phyloP scores from a whole-genome alignment of 805 yeast genomes.

The Starmerella bombi region DNA sequence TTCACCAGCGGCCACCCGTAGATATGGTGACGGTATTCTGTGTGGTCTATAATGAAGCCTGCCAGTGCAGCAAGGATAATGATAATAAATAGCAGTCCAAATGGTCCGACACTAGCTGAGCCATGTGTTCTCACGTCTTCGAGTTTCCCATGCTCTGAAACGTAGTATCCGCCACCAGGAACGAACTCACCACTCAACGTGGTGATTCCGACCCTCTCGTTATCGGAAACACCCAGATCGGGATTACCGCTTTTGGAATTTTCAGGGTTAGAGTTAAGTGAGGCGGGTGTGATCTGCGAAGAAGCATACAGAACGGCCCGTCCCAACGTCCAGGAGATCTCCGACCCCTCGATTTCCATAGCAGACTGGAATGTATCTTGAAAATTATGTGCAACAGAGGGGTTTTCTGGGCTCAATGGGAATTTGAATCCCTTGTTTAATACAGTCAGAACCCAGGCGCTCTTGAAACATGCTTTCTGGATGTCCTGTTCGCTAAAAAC shows the following conservation, averaged over 20 bases:
- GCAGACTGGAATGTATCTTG: slow-evolving; percentile 68
- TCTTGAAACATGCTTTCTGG: slow-evolving; percentile 78
- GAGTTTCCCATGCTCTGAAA: background rate
- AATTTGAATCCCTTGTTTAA: slow-evolving; percentile 85
- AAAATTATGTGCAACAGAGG: slow-evolving; percentile 24
- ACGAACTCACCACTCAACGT: slow-evolving; percentile 14
- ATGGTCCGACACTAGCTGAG: background rate
- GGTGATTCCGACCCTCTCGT: slow-evolving; percentile 23
- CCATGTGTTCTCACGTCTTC: too few species aligned
- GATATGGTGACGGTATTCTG: background rate
- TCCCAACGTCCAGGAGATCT: slow-evolving; percentile 92
- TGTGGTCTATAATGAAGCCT: background rate
- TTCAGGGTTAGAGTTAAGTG: too few species aligned
- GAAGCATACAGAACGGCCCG: slow-evolving; percentile 73
- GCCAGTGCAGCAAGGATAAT: background rate
- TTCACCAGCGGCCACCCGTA: background rate
- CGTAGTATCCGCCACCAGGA: slow-evolving; percentile 21
- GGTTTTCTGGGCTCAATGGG: slow-evolving; percentile 35
- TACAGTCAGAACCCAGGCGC: slow-evolving; percentile 83
- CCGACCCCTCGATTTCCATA: slow-evolving; percentile 65
- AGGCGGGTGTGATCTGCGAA: slow-evolving; percentile 42
- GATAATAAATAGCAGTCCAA: background rate
- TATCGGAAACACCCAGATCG: too few species aligned
- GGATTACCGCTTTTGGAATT: too few species aligned
- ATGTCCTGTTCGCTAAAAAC: slow-evolving; percentile 39